Evolutionary conservation across 176 grass and related monocot species (phyloP).

Genomic region (Olyra latifolia): DNA sequence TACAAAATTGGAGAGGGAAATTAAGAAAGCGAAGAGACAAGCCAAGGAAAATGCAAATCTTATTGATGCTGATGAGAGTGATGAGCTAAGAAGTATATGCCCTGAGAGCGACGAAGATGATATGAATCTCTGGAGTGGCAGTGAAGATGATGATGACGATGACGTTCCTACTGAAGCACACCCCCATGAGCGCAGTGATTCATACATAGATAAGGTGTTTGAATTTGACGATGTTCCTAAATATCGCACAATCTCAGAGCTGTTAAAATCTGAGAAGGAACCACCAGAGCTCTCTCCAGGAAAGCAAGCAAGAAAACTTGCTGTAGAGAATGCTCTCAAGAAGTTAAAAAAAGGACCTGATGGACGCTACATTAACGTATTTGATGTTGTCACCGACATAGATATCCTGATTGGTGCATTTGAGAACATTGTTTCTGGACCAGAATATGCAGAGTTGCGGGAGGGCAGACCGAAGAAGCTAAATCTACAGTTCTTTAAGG

Average conservation of each 20-base stretch:
- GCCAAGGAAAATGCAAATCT: conserved; percentile 75
- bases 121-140: conserved; percentile 86
- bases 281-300: conserved; percentile 87
- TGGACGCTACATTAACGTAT: conserved; percentile 78
- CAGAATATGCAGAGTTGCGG: conserved; percentile 73
- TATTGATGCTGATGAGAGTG: conserved; percentile 79
- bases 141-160: conserved; percentile 70
- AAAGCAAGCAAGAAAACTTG: conserved; percentile 90
- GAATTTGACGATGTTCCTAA: conserved; percentile 93
- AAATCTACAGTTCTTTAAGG: conserved; percentile 93
- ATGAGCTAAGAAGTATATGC: conserved; percentile 86
- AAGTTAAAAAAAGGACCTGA: conserved; percentile 94
- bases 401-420: conserved; percentile 97
- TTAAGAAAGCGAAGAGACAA: conserved; percentile 82
- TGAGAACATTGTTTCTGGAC: conserved; percentile 91
- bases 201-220: conserved; percentile 92
- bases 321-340: conserved; percentile 95
- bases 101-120: conserved; percentile 86
- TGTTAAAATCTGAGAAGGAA: conserved; percentile 82
- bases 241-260: conserved; percentile 73
- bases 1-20: conserved; percentile 68
- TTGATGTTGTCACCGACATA: conserved; percentile 88
- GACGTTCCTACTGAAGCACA: conserved; percentile 76
- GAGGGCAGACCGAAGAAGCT: conserved; percentile 95
- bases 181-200: conserved; percentile 69